These are phyloP conservation scores for Penicillium freii DNA, from an alignment of 2,329 filamentous ascomycete genomes.

Conservation along the genomic window DNA sequence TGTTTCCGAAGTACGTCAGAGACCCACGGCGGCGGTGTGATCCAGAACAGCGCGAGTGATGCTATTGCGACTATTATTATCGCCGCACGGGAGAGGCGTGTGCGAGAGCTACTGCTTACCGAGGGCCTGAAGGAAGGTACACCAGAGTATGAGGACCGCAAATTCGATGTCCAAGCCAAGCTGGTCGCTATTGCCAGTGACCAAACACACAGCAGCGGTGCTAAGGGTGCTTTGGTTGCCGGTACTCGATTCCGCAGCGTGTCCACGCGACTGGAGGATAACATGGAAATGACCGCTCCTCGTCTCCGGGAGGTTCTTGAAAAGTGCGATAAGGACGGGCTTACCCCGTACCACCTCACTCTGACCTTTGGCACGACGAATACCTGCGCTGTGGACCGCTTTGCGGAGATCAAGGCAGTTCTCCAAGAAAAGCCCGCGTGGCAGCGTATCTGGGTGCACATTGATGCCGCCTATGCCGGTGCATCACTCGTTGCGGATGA, in stretches of 20 bases:
- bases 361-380: constrained; percentile 82
- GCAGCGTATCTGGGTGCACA: constrained; percentile 78
- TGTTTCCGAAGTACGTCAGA: constrained; percentile 71
- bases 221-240: constrained; percentile 82
- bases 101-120: constrained; percentile 58
- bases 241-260: constrained; percentile 78
- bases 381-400: constrained; percentile 83
- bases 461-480: constrained; percentile 91
- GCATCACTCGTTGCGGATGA: constrained; percentile 79
- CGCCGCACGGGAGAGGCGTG: constrained; percentile 77
- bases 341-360: constrained; percentile 84
- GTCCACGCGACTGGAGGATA: constrained; percentile 59
- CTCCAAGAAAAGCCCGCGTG: constrained; percentile 46
- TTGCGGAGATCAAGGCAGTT: constrained; percentile 64
- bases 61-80: constrained; percentile 83
- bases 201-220: constrained; percentile 77
- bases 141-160: constrained; percentile 66
- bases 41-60: constrained; percentile 87
- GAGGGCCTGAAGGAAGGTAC: constrained; percentile 46
- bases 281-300: constrained; percentile 67
- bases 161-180: constrained; percentile 63
- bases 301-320: constrained; percentile 62
- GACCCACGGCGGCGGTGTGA: constrained; percentile 75
- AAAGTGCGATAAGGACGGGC: constrained; percentile 63
- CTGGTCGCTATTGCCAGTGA: constrained; percentile 80